Conservation (phyloP, 1,284 basidiomycete species). For the Ustilago curta region DNA sequence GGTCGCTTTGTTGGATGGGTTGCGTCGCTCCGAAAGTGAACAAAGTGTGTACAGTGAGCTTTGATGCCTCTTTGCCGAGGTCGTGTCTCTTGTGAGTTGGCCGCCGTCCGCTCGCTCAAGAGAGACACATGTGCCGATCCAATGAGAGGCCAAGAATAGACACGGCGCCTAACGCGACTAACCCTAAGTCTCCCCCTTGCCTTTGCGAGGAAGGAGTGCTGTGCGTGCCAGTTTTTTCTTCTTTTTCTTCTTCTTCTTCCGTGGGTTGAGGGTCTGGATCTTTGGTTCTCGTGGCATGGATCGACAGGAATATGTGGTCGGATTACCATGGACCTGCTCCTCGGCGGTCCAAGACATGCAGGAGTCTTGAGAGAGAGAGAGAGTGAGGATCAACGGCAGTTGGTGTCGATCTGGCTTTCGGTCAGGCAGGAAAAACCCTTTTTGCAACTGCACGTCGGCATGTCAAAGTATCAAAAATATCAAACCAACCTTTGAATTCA, state of each 20-base stretch:
- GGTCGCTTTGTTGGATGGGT: not conserved
- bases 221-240: no score
- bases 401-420: conserved; percentile 3
- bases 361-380: not conserved
- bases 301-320: conserved; percentile 3
- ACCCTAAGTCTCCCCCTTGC: no score
- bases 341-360: conserved; percentile 3
- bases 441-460: not conserved
- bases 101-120: no score
- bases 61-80: not conserved
- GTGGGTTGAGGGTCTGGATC: no score
- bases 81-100: no score
- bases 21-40: not conserved
- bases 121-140: no score
- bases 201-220: no score
- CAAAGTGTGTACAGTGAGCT: not conserved
- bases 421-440: not conserved
- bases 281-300: not conserved
- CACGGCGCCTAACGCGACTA: no score
- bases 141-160: no score
- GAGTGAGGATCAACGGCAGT: not conserved
- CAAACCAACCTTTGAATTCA: not conserved
- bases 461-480: not conserved
- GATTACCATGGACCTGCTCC: not conserved
- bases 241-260: no score